Base-by-base conservation (phyloP, 257 asterid genomes). In the Striga asiatica region DNA sequence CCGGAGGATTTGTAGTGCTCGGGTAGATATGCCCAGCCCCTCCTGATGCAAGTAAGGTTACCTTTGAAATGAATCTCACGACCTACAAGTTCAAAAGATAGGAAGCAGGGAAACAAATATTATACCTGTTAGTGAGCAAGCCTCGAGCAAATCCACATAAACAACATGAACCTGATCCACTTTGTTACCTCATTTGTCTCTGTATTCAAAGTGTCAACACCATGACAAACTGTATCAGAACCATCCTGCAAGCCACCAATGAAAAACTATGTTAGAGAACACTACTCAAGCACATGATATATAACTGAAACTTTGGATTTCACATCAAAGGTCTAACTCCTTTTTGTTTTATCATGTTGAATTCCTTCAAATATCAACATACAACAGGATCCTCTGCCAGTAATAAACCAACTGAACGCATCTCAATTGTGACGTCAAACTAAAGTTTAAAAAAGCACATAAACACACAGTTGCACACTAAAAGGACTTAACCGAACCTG, bases 21-120 rank as follows among this genome's bases (percentile, higher is more conserved):
- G 99, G 99, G 64, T 92, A 92, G 56, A 88, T 83, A 79, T 92
- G 99, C 34, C 99, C 99, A 69, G 97, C 97, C 56, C 99, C 99
- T 61, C 99, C 97, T 24, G 99, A 88, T 58, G 99, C 99, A 54
- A 92, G 94, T 64, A 88, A 75, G 49, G 93, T 81, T 49, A 78
- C 95, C 79, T 82, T 92, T 50, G 99, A 84, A 62, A 92, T 76
- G 70, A 92, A 88, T 64, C 99, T 78, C 25, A 85, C 93, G 70
- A 92, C 93, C 99, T 92, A 76, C 34, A 67, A 54, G 53, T 54
- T 41, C 53, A 71, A 50, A 39, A 54, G 37, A 27, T 51, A 28
- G 43, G 27, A 29, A 23, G 6, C 59, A 43, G 53, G 38, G 52
- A 41, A 24, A 21, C 32, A 21, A 3, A 32, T 16, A 49, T 50